Evolutionary conservation across 208 protist genomes (phyloP).

Genomic region (Trichomonas gallinae): DNA sequence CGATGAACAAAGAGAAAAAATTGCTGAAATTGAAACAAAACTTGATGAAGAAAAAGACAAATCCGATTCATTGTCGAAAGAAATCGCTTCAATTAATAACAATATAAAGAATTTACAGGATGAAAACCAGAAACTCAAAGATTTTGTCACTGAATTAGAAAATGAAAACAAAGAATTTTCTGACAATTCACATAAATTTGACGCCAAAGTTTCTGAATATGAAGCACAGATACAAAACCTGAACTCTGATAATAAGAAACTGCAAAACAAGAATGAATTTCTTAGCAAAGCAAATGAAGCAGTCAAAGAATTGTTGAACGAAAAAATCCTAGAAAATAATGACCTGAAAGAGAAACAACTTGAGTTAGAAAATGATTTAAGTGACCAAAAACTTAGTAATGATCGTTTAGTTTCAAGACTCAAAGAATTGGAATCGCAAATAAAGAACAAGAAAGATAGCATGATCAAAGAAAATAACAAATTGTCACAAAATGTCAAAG

Average conservation of each 20-base stretch:
- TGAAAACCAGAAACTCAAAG: background rate
- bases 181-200: background rate
- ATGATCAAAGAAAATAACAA: background rate
- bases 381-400: background rate
- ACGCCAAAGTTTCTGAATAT: background rate
- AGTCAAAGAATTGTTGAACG: background rate
- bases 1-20: background rate
- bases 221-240: background rate
- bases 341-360: background rate
- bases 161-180: background rate
- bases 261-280: background rate
- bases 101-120: background rate
- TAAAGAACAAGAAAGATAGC: background rate
- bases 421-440: background rate
- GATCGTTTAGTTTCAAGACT: background rate
- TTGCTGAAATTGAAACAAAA: background rate
- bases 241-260: background rate
- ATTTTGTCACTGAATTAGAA: background rate
- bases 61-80: background rate
- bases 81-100: background rate
- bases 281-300: background rate
- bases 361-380: background rate
- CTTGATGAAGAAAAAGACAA: background rate
- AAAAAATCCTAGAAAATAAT: background rate
- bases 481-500: background rate